phyloP scores from a whole-genome alignment of 441 rosid genomes.

The Euphorbia celastroides region DNA sequence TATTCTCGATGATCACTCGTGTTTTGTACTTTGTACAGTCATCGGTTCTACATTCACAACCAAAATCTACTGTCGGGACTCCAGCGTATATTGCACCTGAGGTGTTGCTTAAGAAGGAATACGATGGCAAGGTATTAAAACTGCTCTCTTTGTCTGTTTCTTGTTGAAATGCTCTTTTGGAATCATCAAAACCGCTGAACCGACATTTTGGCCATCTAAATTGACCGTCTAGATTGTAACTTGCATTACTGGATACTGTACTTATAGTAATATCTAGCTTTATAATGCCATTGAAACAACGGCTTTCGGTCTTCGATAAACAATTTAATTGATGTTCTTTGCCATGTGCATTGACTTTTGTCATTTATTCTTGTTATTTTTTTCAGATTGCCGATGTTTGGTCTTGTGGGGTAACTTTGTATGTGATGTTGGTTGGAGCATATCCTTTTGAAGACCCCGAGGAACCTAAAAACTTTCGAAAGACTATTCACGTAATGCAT shows the following conservation, averaged over 20 bases:
- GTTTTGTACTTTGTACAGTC: constrained; percentile 43
- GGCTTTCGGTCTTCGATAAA: neutral
- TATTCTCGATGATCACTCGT: constrained; percentile 6
- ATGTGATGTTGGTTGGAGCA: constrained; percentile 96
- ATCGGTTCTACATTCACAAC: constrained; percentile 91
- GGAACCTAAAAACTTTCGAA: constrained; percentile 89
- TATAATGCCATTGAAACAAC: too few species aligned
- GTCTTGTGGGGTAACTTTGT: constrained; percentile 98
- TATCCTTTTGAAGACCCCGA: constrained; percentile 98
- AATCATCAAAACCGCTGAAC: neutral
- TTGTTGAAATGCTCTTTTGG: neutral
- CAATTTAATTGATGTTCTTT: neutral
- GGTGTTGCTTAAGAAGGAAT: constrained; percentile 89
- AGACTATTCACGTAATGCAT: constrained; percentile 73
- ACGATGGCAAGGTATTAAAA: constrained; percentile 85
- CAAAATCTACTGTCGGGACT: constrained; percentile 99
- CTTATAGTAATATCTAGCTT: neutral
- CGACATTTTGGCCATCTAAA: neutral
- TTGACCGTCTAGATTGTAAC: neutral
- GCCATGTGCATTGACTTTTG: constrained; percentile 3
- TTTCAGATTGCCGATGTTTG: constrained; percentile 96
- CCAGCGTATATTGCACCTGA: constrained; percentile 99
- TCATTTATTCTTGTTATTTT: constrained; percentile 2
- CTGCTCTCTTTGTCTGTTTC: constrained; percentile 1
- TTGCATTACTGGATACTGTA: neutral